Evolutionary conservation across 306 rosid species (phyloP).

Genomic region (Acacia crassicarpa): DNA sequence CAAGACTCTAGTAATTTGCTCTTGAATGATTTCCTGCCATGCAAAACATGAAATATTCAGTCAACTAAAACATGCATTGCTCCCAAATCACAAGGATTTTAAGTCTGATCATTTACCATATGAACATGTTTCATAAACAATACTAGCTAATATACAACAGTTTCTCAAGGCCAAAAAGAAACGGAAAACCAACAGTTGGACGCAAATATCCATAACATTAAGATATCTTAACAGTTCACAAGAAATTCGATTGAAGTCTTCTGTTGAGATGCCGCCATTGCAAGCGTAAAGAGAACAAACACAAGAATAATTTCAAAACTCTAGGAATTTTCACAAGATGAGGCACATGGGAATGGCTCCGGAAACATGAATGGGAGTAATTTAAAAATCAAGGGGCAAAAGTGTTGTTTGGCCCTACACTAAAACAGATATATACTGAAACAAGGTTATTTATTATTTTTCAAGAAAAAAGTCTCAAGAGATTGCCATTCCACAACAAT

Average conservation of each 20-base stretch:
- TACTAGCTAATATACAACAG: background rate
- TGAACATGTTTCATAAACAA: background rate
- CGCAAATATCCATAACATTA: background rate
- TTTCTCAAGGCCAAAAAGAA: background rate
- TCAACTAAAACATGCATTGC: background rate
- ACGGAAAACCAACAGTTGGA: background rate
- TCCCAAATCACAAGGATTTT: background rate
- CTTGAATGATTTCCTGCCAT: slow-evolving; percentile 90
- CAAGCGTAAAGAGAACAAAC: background rate
- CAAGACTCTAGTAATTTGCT: slow-evolving; percentile 96
- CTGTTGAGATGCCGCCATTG: background rate
- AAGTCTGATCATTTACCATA: background rate
- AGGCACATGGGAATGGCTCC: background rate
- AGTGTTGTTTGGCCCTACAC: background rate
- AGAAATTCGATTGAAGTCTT: background rate
- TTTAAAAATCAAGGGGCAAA: background rate
- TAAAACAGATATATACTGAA: background rate
- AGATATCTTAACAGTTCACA: background rate
- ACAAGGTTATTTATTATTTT: background rate
- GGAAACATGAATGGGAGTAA: background rate
- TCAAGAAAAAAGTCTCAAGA: background rate
- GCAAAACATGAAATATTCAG: slow-evolving; percentile 13
- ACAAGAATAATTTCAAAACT: background rate
- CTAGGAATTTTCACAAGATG: background rate
- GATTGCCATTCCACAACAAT: background rate